Conservation (phyloP, 257 asterid genomes). For the Striga asiatica region DNA sequence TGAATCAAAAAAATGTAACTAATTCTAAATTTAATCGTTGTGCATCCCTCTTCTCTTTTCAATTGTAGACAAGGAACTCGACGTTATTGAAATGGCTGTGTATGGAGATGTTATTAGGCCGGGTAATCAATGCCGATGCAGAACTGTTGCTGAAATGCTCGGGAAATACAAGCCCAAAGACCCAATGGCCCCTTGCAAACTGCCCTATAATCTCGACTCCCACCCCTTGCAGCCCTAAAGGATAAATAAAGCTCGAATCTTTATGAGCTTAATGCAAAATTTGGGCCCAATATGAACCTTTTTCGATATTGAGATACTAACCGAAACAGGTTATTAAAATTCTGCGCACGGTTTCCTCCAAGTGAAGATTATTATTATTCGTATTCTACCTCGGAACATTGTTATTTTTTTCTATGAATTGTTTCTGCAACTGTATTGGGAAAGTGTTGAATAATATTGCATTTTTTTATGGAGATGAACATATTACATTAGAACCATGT, state of each 20-base stretch:
- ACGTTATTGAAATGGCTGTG: conserved; percentile 82
- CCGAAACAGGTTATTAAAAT: too few species aligned
- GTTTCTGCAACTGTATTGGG: too few species aligned
- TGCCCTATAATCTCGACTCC: conserved; percentile 31
- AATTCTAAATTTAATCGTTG: background rate
- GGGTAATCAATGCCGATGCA: conserved; percentile 83
- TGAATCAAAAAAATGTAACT: background rate
- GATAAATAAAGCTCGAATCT: background rate
- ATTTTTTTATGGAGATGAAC: too few species aligned
- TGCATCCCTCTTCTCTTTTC: background rate
- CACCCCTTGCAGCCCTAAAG: conserved; percentile 15
- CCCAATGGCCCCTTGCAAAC: conserved; percentile 47
- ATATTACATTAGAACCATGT: too few species aligned
- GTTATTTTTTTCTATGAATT: too few species aligned
- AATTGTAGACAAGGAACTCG: conserved; percentile 71
- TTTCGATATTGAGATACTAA: background rate
- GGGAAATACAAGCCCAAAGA: conserved; percentile 70
- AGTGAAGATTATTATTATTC: too few species aligned
- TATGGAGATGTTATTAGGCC: conserved; percentile 92
- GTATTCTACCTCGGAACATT: too few species aligned
- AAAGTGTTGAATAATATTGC: too few species aligned
- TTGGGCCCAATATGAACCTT: background rate
- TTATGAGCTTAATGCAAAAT: background rate
- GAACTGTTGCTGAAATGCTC: conserved; percentile 81
- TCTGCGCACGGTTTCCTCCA: too few species aligned